A percentile compares a stretch with the other conserved stretches of the same genome.
These are phyloP conservation scores for Sedum album DNA, from an alignment of 164 flowering plant genomes.

Conservation along the genomic window DNA sequence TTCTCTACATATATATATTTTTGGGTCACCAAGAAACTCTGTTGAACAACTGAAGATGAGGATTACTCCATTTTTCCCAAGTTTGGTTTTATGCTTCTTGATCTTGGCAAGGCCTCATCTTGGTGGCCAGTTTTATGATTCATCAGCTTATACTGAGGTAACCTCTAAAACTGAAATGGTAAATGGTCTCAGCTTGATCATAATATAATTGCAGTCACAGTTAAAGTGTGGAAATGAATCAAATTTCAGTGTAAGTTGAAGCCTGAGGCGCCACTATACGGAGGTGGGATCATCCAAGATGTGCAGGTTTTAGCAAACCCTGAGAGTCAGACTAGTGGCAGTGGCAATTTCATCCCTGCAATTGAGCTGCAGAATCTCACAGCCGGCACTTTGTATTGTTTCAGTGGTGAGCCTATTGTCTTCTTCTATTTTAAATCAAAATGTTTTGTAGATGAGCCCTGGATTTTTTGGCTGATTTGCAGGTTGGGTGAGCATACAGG, in stretches of 20 bases:
- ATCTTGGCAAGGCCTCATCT: slow-evolving; percentile 2
- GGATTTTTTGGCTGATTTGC: slow-evolving; percentile 4
- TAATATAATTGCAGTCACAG: neutral
- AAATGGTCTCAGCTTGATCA: neutral
- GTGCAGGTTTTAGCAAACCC: neutral
- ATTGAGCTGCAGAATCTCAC: slow-evolving; percentile 4
- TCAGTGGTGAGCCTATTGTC: neutral
- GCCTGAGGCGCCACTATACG: slow-evolving; percentile 4
- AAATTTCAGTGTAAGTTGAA: neutral
- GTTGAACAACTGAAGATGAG: neutral
- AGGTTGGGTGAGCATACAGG: slow-evolving; percentile 74
- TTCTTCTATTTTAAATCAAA: neutral
- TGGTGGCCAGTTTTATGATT: neutral
- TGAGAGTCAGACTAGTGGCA: neutral
- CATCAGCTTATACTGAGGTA: slow-evolving; percentile 4
- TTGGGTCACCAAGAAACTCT: neutral
- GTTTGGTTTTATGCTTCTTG: neutral
- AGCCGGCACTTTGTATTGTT: neutral
- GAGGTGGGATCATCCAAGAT: slow-evolving; percentile 2
- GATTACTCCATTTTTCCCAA: neutral
- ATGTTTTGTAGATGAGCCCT: neutral
- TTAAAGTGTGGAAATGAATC: neutral
- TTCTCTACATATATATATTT: neutral
- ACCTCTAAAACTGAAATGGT: neutral
- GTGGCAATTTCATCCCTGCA: neutral